Percentiles rank a stretch among this genome's conserved stretches.
Conservation (phyloP, 1,284 basidiomycete species). For the Phellopilus nigrolimitatus region DNA sequence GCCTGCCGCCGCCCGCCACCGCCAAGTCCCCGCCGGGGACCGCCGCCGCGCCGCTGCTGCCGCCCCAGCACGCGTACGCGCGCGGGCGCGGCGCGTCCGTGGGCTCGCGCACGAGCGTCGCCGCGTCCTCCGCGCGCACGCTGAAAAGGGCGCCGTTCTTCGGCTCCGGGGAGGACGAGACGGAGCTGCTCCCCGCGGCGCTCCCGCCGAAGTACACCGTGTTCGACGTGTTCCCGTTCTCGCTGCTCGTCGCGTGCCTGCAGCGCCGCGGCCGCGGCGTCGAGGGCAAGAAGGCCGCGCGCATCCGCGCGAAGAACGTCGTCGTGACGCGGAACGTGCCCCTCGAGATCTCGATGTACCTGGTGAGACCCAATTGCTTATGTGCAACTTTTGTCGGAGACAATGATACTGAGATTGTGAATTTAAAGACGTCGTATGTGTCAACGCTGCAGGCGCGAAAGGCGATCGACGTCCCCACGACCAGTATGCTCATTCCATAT, state of each 20-base stretch:
- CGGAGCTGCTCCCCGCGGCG: constrained; percentile 50
- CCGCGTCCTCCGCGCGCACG: constrained; percentile 16
- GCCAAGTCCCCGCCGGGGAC: constrained; percentile 3
- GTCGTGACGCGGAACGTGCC: constrained; percentile 63
- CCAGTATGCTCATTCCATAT: constrained; percentile 39
- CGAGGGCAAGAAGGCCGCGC: constrained; percentile 55
- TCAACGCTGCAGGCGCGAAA: constrained; percentile 56
- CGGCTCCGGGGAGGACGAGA: constrained; percentile 33
- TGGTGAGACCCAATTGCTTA: constrained; percentile 41
- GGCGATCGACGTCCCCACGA: constrained; percentile 59
- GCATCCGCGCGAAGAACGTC: constrained; percentile 39
- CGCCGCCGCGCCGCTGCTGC: neutral
- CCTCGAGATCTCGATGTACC: constrained; percentile 67
- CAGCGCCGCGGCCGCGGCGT: constrained; percentile 43
- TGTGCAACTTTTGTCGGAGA: neutral
- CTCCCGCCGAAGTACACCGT: constrained; percentile 59
- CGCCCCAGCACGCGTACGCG: no score
- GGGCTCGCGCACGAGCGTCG: constrained; percentile 14
- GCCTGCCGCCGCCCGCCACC: constrained; percentile 10
- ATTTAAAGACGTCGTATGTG: constrained; percentile 57
- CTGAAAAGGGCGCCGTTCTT: constrained; percentile 20
- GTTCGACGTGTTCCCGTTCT: constrained; percentile 67
- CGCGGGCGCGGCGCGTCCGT: no score
- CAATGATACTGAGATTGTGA: neutral
- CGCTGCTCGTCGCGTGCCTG: constrained; percentile 47